phyloP scores from a whole-genome alignment of 345 rosid genomes.

The Populus davidiana region DNA sequence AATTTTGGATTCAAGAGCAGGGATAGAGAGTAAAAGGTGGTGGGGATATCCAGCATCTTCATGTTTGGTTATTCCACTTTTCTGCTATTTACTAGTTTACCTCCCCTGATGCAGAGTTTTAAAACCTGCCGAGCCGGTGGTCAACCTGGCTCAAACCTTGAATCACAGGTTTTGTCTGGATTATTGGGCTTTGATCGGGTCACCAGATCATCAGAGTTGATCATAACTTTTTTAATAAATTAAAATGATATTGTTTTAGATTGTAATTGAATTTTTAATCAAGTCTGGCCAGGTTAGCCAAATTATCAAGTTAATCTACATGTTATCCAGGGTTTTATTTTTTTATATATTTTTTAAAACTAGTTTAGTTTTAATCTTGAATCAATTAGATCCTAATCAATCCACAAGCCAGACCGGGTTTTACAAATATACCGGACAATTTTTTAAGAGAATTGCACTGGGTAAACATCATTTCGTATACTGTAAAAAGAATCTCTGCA shows the following conservation, averaged over 20 bases:
- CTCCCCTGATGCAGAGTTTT: too few relatives aligned
- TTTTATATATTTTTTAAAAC: too few relatives aligned
- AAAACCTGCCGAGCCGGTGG: too few relatives aligned
- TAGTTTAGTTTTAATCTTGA: too few relatives aligned
- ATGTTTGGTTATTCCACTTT: conserved; percentile 8
- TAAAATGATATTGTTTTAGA: rapidly evolving
- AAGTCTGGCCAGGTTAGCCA: rapidly evolving
- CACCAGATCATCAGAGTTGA: rapidly evolving
- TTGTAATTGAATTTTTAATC: too few relatives aligned
- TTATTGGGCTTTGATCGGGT: rapidly evolving
- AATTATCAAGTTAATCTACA: too few relatives aligned
- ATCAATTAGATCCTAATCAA: too few relatives aligned
- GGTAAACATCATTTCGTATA: background rate
- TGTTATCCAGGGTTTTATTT: too few relatives aligned
- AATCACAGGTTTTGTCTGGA: rapidly evolving
- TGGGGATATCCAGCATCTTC: conserved; percentile 6
- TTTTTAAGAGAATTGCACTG: too few relatives aligned
- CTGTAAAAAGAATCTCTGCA: background rate
- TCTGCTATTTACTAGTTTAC: background rate
- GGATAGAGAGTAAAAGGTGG: background rate
- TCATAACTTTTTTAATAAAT: too few relatives aligned
- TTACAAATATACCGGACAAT: too few relatives aligned
- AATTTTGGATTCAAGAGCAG: conserved; percentile 5
- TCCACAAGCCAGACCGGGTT: rapidly evolving
- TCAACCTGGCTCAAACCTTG: too few relatives aligned